Evolutionary conservation across 805 yeast species (phyloP), one percentile per base, ranked within the genome.

Genomic region (Teunomyces lycoperdinae): DNA sequence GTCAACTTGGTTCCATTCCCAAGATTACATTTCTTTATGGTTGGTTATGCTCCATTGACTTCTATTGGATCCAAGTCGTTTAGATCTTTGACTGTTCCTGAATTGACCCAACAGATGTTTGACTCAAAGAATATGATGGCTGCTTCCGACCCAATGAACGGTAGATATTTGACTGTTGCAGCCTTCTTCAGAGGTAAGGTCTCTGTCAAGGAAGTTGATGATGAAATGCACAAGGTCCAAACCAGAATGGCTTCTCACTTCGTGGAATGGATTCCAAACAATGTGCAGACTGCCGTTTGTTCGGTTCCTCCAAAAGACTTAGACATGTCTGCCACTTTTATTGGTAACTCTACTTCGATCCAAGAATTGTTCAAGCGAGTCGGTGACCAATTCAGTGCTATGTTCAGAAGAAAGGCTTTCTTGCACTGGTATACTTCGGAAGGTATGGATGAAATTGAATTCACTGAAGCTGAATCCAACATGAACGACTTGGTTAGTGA

Each of bases 401-500:
- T 90, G 97, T 90, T 87, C 73, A 81, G 88, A 67, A 88, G 94
- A 76, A 87, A 85, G 70, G 97, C 97, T 54, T 90, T 90, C 83
- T 84, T 90, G 73, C 96, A 90, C 71, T 90, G 97, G 97, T 90
- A 89, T 73, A 87, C 94, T 8, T 80, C 85, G 58, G 97, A 90
- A 72, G 97, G 97, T 75, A 90, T 90, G 97, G 97, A 90, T 64
- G 95, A 86, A 73, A 79, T 84, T 77, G 97, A 90, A 74, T 90
- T 90, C 70, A 81, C 89, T 49, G 97, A 90, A 75, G 97, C 97
- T 46, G 95, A 89, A 73, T 84, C 92, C 47, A 87, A 90, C 67
- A 83, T 90, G 90, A 81, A 80, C 58, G 97, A 90, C 71, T 77
- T 90, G 64, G 90, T 89, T 48, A 81, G 84, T 63, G 97, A 90